phyloP scores from a whole-genome alignment of 208 protist species.

The Wallacemonas sp. region DNA sequence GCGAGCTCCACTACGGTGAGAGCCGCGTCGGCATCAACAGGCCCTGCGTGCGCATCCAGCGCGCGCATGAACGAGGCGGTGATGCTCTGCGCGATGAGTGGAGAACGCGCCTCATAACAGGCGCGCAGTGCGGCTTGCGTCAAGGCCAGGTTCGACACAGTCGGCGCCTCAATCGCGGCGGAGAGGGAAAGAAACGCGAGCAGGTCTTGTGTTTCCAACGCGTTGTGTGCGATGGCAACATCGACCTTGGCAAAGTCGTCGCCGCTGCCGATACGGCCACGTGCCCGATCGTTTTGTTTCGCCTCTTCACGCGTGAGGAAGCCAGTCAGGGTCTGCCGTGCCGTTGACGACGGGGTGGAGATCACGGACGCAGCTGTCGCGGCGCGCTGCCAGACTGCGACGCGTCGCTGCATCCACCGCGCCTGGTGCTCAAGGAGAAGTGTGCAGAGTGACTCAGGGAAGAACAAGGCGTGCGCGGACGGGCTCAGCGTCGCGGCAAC shows the following conservation, averaged over 20 bases:
- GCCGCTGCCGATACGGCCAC: too few species aligned
- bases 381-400: not conserved
- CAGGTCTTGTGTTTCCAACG: not conserved
- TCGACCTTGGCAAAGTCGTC: not conserved
- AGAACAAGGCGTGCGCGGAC: not conserved
- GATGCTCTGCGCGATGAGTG: not conserved
- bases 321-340: not conserved
- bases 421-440: not conserved
- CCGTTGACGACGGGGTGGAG: constrained; percentile 2
- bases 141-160: not conserved
- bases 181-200: not conserved
- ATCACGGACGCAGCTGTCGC: not conserved
- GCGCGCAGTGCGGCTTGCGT: not conserved
- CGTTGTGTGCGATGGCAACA: not conserved
- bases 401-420: constrained; percentile 1
- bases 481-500: not conserved
- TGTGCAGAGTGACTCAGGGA: not conserved
- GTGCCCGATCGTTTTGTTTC: not conserved
- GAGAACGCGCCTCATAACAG: not conserved
- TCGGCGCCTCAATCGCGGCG: not conserved
- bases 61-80: not conserved
- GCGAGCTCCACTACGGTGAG: not conserved
- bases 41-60: not conserved
- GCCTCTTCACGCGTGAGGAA: not conserved
- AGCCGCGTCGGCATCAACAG: not conserved